Evolutionary conservation across 2,329 filamentous ascomycete genomes (phyloP).

Genomic region (Fusarium sp.): DNA sequence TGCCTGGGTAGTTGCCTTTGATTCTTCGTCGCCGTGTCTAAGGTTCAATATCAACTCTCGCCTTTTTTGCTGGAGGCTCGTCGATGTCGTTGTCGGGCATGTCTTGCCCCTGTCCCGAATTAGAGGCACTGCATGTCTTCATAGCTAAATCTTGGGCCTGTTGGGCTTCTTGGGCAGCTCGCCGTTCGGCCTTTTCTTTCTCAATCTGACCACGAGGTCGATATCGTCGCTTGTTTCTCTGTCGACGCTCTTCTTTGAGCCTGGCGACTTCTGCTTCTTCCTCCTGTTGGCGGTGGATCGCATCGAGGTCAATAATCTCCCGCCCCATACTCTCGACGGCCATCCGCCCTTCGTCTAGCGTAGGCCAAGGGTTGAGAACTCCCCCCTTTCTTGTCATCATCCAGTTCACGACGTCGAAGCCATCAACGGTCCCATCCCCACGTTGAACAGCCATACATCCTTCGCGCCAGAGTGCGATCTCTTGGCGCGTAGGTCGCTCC

Average conservation of each 20-base stretch:
- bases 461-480: slow-evolving; percentile 30
- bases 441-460: slow-evolving; percentile 24
- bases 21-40: background rate
- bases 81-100: background rate
- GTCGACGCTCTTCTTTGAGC: slow-evolving; percentile 31
- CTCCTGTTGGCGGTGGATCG: slow-evolving; percentile 18
- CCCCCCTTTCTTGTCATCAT: slow-evolving; percentile 38
- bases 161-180: slow-evolving; percentile 12
- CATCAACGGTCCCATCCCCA: slow-evolving; percentile 23
- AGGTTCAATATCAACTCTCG: background rate
- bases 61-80: background rate
- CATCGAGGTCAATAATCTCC: slow-evolving; percentile 23
- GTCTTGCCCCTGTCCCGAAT: background rate
- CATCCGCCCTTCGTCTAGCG: slow-evolving; percentile 26
- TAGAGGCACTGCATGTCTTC: background rate
- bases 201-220: slow-evolving; percentile 30
- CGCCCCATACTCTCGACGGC: slow-evolving; percentile 32
- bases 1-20: background rate
- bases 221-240: slow-evolving; percentile 39
- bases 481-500: background rate
- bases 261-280: slow-evolving; percentile 23
- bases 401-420: slow-evolving; percentile 31
- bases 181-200: slow-evolving; percentile 27
- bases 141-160: background rate
- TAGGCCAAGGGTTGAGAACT: slow-evolving; percentile 20